Evolutionary conservation across 2,329 filamentous ascomycete genomes (phyloP), one percentile per base, ranked within the genome.

Genomic region (Hortaea werneckii): DNA sequence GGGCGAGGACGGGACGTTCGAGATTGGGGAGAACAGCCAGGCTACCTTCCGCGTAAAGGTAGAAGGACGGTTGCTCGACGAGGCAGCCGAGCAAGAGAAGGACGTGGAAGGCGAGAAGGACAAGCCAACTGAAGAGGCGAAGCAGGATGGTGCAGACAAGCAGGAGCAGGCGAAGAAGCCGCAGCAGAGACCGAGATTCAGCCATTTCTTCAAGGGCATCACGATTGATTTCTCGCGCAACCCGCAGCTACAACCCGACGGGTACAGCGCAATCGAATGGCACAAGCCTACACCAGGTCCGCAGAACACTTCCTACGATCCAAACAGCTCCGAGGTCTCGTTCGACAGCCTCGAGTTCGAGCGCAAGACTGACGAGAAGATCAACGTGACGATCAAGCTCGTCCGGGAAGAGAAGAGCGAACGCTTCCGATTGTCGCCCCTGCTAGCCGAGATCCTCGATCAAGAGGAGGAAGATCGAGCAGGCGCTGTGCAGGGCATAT

Each of bases 271-370:
- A 71, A 65, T 96, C 34, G 87, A 89, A 61, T 98, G 92, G 92
- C 87, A 85, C 63, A 94, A 92, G 62, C 84, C 87, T 4, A 80
- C 73, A 40, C 54, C 54, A 1, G 52, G 68, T 45, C 66, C 70
- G 68, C 59, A 73, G 54, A 72, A 50, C 30, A 41, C 52, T 29
- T 53, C 47, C 26, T 50, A 51, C 44, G 59, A 52, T 64, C 75
- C 78, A 35, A 76, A 75, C 43, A 75, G 82, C 5, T 73, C 80
- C 29, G 79, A 80, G 29, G 78, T 80, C 39, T 87, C 94, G 59
- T 95, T 96, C 59, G 92, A 95, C 67, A 84, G 85, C 61, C 72
- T 98, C 39, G 84, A 88, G 38, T 96, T 98, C 64, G 87, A 94
- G 71, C 80, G 92, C 44, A 87, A 84, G 57, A 84, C 87, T 30